These are phyloP conservation scores for Orbilia javanica DNA, from an alignment of 2,329 filamentous ascomycete species.

Conservation along the genomic window DNA sequence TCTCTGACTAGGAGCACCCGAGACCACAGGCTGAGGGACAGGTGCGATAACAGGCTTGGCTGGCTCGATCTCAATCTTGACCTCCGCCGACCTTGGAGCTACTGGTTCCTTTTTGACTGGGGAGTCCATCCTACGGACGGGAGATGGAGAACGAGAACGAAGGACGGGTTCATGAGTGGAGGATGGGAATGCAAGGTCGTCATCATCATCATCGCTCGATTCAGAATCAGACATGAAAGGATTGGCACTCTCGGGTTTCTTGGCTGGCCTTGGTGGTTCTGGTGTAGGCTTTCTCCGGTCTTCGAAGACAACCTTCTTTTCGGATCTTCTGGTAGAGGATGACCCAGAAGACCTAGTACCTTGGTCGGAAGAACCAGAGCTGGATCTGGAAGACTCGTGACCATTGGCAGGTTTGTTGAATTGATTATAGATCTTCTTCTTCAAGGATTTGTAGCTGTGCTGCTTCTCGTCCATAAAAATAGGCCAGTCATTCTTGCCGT, in stretches of 20 bases:
- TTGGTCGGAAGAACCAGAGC: constrained; percentile 50
- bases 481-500: constrained; percentile 61
- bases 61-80: constrained; percentile 35
- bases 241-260: constrained; percentile 42
- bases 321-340: constrained; percentile 41
- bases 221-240: constrained; percentile 55
- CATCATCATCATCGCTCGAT: constrained; percentile 37
- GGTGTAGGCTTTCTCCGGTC: constrained; percentile 19
- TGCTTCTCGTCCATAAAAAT: constrained; percentile 62
- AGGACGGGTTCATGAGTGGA: constrained; percentile 19
- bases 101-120: constrained; percentile 45
- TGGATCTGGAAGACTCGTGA: constrained; percentile 51
- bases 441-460: constrained; percentile 61
- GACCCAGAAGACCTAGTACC: constrained; percentile 50
- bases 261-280: constrained; percentile 22
- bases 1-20: constrained; percentile 6
- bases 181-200: constrained; percentile 30
- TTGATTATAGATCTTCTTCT: constrained; percentile 57
- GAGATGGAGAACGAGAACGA: constrained; percentile 44
- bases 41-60: constrained; percentile 13
- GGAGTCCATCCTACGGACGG: constrained; percentile 32
- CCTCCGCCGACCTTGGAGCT: constrained; percentile 35
- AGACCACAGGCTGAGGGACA: not conserved
- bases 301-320: constrained; percentile 30
- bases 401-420: constrained; percentile 54